phyloP scores from a whole-genome alignment of 768 basidiomycete species.

The Trametes maxima region DNA sequence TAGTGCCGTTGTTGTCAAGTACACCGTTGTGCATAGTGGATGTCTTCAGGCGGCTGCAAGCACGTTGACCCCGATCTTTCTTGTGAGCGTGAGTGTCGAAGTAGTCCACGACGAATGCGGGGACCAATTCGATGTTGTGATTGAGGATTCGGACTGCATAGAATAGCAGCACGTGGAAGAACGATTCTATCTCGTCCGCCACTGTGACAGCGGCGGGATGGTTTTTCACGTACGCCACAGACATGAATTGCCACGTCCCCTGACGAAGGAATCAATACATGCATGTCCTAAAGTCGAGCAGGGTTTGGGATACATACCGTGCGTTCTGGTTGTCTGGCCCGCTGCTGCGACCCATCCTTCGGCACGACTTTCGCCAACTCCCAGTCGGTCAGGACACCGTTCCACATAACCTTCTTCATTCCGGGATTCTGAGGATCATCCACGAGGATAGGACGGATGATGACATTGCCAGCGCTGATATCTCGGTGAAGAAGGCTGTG shows the following conservation, averaged over 20 bases:
- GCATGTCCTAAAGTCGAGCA: too few species aligned
- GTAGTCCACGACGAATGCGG: not conserved
- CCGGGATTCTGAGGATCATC: too few species aligned
- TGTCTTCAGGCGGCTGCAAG: too few species aligned
- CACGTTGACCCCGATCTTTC: too few species aligned
- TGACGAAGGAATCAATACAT: not conserved
- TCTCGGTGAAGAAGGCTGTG: slow-evolving; percentile 3
- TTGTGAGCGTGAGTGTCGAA: not conserved
- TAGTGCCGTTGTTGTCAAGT: too few species aligned
- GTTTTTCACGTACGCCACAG: not conserved
- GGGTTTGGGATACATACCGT: not conserved
- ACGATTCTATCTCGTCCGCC: slow-evolving; percentile 1
- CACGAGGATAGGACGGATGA: not conserved
- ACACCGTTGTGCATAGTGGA: too few species aligned
- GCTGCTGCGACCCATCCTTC: not conserved
- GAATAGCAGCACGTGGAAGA: not conserved
- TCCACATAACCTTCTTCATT: not conserved
- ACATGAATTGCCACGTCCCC: slow-evolving; percentile 14
- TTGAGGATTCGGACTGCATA: not conserved
- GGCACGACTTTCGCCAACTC: slow-evolving; percentile 1
- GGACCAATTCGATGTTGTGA: not conserved
- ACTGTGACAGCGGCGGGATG: not conserved
- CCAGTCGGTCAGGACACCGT: slow-evolving; percentile 8
- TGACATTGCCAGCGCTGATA: slow-evolving; percentile 5
- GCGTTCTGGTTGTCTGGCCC: not conserved